Percentiles rank a stretch among this genome's conserved stretches.
These are phyloP conservation scores for Blumeria graminis DNA, from an alignment of 2,329 filamentous ascomycete genomes.

Conservation along the genomic window DNA sequence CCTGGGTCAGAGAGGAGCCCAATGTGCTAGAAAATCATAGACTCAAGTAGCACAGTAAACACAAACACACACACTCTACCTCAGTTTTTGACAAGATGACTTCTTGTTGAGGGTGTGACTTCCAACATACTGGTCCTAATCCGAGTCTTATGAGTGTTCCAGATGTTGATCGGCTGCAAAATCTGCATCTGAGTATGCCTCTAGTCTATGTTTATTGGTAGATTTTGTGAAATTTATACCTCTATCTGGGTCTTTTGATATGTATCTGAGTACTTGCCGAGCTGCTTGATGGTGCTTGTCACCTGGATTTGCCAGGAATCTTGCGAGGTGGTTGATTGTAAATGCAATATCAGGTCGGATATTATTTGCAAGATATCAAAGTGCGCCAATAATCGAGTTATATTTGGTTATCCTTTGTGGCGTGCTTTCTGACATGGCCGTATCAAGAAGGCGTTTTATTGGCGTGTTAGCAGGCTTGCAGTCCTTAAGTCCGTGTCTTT, in stretches of 20 bases:
- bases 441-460: no score
- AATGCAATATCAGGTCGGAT: neutral
- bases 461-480: no score
- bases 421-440: no score
- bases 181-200: neutral
- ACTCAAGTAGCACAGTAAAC: no score
- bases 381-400: neutral
- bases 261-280: neutral
- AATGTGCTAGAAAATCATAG: no score
- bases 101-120: neutral
- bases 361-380: neutral
- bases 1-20: no score
- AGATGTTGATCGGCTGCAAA: neutral
- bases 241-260: neutral
- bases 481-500: no score
- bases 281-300: neutral
- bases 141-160: neutral
- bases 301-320: neutral
- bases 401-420: neutral
- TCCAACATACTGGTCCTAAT: neutral
- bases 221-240: neutral
- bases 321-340: neutral
- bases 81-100: neutral
- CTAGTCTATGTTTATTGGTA: neutral
- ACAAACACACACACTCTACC: neutral